Evolutionary conservation across 305 asterid genomes (phyloP).

Genomic region (Caryopteris hybrid): DNA sequence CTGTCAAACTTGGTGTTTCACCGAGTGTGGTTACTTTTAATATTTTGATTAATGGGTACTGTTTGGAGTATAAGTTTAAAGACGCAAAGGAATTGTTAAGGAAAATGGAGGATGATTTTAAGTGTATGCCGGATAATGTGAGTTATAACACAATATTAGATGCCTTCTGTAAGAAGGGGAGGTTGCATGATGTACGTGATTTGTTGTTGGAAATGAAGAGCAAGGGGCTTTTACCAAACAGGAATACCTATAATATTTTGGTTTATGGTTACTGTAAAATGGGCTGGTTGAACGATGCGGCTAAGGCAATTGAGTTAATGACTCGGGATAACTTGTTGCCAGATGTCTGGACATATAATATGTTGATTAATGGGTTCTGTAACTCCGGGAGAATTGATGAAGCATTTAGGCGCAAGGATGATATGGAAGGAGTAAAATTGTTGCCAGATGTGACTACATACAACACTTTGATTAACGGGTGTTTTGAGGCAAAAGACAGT

Average conservation of each 20-base stretch:
- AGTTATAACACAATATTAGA: slow-evolving; percentile 72
- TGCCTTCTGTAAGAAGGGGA: slow-evolving; percentile 69
- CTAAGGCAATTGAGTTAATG: slow-evolving; percentile 68
- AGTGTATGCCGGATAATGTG: slow-evolving; percentile 57
- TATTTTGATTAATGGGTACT: slow-evolving; percentile 66
- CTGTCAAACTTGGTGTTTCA: slow-evolving; percentile 47
- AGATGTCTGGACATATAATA: slow-evolving; percentile 72
- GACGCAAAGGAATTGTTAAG: slow-evolving; percentile 57
- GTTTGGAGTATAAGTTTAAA: slow-evolving; percentile 53
- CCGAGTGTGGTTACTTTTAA: slow-evolving; percentile 64
- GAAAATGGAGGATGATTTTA: slow-evolving; percentile 50
- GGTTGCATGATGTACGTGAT: slow-evolving; percentile 58
- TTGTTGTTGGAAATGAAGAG: slow-evolving; percentile 67
- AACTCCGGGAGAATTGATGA: slow-evolving; percentile 55
- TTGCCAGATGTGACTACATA: slow-evolving; percentile 74
- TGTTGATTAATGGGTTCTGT: slow-evolving; percentile 64
- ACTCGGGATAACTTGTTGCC: slow-evolving; percentile 50
- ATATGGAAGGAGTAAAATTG: slow-evolving; percentile 64
- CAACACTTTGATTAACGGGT: slow-evolving; percentile 72
- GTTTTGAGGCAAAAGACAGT: slow-evolving; percentile 40
- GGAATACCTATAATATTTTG: slow-evolving; percentile 65
- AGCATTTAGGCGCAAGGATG: slow-evolving; percentile 57
- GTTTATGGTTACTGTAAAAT: slow-evolving; percentile 73
- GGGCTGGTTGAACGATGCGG: slow-evolving; percentile 83
- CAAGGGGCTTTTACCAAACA: slow-evolving; percentile 56